A percentile compares a stretch with the other conserved stretches of the same genome.
phyloP scores from a whole-genome alignment of 1,139 yeast species.

The Blastobotrys illinoisensis region DNA sequence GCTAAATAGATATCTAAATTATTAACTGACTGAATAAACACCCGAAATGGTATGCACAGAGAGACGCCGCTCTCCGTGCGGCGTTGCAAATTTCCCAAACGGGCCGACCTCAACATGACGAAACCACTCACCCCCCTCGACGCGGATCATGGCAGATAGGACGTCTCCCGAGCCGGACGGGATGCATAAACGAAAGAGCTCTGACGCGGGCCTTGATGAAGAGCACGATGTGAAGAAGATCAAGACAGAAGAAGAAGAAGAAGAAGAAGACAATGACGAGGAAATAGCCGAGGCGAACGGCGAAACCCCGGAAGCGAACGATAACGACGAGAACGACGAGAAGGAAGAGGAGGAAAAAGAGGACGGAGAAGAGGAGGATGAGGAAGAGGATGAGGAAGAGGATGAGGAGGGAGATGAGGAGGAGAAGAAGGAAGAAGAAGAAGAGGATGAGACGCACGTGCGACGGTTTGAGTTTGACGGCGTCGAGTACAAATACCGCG shows the following conservation, averaged over 20 bases:
- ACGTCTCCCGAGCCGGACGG: background rate
- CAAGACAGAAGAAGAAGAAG: constrained; percentile 18
- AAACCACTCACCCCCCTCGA: background rate
- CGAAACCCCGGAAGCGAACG: constrained; percentile 25
- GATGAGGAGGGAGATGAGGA: constrained; percentile 21
- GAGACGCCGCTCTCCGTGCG: background rate
- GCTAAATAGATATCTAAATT: background rate
- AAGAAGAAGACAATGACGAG: constrained; percentile 19
- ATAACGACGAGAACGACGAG: constrained; percentile 31
- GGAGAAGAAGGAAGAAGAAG: constrained; percentile 26
- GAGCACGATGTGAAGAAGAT: constrained; percentile 15
- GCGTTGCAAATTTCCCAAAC: background rate
- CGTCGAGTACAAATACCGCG: constrained; percentile 76
- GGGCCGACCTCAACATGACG: background rate
- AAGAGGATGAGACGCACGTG: constrained; percentile 31
- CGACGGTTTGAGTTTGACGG: constrained; percentile 64
- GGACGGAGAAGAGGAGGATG: constrained; percentile 21
- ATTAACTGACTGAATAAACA: too few species aligned
- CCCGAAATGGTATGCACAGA: background rate
- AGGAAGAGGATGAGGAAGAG: constrained; percentile 25
- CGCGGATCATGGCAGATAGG: background rate
- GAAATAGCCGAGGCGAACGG: constrained; percentile 20
- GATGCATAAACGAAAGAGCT: constrained; percentile 6
- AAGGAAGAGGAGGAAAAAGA: constrained; percentile 30
- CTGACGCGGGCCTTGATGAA: constrained; percentile 14